Percentiles rank a stretch among this genome's conserved stretches.
These are phyloP conservation scores for Phlebiopsis flavidoalba DNA, from an alignment of 768 basidiomycete genomes.

Conservation along the genomic window DNA sequence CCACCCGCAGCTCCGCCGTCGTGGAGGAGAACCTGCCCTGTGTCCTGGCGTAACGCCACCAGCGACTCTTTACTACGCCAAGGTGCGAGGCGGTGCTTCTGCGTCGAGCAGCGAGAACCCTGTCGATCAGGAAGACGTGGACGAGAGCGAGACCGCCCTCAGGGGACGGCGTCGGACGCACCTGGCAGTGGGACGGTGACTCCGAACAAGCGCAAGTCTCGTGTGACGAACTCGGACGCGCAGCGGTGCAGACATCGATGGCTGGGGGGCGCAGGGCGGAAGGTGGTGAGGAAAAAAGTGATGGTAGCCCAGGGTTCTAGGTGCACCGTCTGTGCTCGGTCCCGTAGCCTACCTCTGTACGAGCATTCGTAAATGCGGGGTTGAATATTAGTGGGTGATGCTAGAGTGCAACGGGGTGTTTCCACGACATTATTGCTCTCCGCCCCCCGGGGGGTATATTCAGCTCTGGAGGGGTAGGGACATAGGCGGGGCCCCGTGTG, in stretches of 20 bases:
- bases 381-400: background rate
- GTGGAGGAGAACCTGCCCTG: constrained; percentile 64
- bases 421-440: background rate
- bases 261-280: constrained; percentile 64
- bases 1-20: constrained; percentile 54
- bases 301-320: background rate
- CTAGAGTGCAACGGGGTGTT: background rate
- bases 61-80: constrained; percentile 24
- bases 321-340: background rate
- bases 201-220: constrained; percentile 23
- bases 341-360: background rate
- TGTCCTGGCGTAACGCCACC: constrained; percentile 37
- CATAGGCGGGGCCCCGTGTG: background rate
- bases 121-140: constrained; percentile 15
- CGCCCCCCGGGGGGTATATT: background rate
- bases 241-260: constrained; percentile 36
- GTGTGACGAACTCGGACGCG: constrained; percentile 21
- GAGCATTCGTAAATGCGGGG: background rate
- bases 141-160: constrained; percentile 37
- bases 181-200: constrained; percentile 37
- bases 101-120: background rate
- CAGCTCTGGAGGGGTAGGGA: background rate
- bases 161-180: constrained; percentile 39
- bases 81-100: constrained; percentile 8
- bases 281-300: constrained; percentile 48